Evolutionary conservation across 371 early-diverging fungal genomes (phyloP), one percentile per base, ranked within the genome.

Genomic region (Mucor racemosus): DNA sequence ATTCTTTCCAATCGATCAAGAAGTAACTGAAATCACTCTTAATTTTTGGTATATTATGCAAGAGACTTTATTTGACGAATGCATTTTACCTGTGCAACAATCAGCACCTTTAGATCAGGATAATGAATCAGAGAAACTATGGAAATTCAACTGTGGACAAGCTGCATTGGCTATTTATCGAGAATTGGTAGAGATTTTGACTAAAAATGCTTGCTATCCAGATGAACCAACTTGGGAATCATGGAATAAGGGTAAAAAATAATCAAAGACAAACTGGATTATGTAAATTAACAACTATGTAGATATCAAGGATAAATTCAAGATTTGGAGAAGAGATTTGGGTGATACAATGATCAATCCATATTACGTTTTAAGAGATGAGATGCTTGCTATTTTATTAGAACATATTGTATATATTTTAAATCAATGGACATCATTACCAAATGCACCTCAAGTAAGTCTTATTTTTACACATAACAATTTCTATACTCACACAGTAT

Each of bases 1-100:
- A 0, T 82, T 88, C 62, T 90, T 85, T 48, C 91, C 88, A 13
- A 80, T 82, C 15, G 91, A 91, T 65, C 91, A 94, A 74, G 88
- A 88, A 60, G 76, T 90, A 58, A 86, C 89, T 59, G 92, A 90
- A 35, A 80, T 88, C 53, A 84, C 92, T 3, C 83, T 92, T 33
- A 86, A 88, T 63, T 88, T 91, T 61, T 92, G 92, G 92, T 90
- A 86, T 46, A 71, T 86, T 48, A 69, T 91, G 33, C 91, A 92
- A 71, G 92, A 92, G 60, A 82, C 90, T 0, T 62, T 91, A 35
- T 80, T 76, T 56, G 86, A 86, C 50, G 66, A 77, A 36, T 76
- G 71, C 15, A 60, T 78, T 4, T 55, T 79, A 9, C 82, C 82
- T 46, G 58, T 78, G 11, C 56, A 55, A 9, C 50, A 48, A 4